Evolutionary conservation across 306 rosid species (phyloP), one percentile per base, ranked within the genome.

Genomic region (Lathyrus tuberosus): DNA sequence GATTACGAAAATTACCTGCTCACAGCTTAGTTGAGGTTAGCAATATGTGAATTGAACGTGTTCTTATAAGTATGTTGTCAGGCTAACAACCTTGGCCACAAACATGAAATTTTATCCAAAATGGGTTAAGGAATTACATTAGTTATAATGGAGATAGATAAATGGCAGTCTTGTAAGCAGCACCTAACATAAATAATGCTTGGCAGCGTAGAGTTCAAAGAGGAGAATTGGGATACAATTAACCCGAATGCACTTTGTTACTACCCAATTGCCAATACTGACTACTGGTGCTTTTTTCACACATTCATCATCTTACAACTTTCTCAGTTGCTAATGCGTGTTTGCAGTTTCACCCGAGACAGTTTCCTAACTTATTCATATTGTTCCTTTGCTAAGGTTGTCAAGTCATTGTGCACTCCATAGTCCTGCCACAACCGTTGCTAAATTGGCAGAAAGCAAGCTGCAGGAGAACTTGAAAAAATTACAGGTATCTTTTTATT

Each of bases 1-100:
- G 98, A 46, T 66, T 87, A 41, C 83, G 86, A 74, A 92, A 92
- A 83, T 71, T 52, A 15, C 91, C 96, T 7, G 98, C 96, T 69
- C 86, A 82, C 24, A 90, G 97, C 86, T 78, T 76, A 67, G 76
- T 93, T 67, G 96, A 83, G 76, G 86, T 79, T 65, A 80, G 84
- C 84, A 80, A 75, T 65, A 58, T 49, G 75, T 85, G 66, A 84
- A 47, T 2, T 22, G 57, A 40, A 37, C 62, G 4, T 24, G 63
- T 17, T 49, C 16, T 11, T 70, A 38, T 51, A 12, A 63, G 6
- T 57, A 42, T 20, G 47, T 38, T 44, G 69, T 58, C 66, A 40
- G 33, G 43, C 69, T 61, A 30, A 59, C 59, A 12, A 30, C 40
- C 48, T 62, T n/a, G n/a, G n/a, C n/a, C n/a, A n/a, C n/a, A n/a